phyloP scores from a whole-genome alignment of 306 rosid species.

The Amphicarpaea edgeworthii region DNA sequence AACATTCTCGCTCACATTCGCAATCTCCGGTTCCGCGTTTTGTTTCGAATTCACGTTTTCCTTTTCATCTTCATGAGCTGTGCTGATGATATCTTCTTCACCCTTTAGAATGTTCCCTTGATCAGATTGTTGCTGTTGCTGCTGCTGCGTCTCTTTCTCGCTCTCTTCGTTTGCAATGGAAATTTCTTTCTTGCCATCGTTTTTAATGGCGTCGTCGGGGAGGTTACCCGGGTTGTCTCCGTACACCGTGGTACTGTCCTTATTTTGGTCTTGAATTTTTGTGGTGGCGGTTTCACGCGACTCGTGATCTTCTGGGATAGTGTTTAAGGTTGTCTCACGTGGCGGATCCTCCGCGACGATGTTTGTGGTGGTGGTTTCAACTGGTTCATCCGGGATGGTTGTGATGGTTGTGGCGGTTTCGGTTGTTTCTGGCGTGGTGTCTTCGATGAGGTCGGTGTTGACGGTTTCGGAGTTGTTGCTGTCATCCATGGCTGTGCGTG shows the following conservation, averaged over 20 bases:
- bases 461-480: not conserved
- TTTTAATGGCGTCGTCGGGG: conserved; percentile 64
- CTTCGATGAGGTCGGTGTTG: conserved; percentile 25
- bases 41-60: not conserved
- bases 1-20: not conserved
- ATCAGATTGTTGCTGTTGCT: too few species aligned
- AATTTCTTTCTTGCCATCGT: too few species aligned
- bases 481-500: conserved; percentile 32
- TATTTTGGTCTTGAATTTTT: conserved; percentile 34
- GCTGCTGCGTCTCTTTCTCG: too few species aligned
- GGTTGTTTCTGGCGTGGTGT: not conserved
- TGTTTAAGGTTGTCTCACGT: not conserved
- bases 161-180: too few species aligned
- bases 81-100: not conserved
- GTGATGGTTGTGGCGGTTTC: not conserved
- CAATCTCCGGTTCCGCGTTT: conserved; percentile 30
- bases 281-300: not conserved
- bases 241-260: conserved; percentile 35
- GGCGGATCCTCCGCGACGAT: not conserved
- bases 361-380: not conserved
- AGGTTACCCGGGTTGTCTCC: conserved; percentile 86
- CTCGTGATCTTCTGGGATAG: not conserved
- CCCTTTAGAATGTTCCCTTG: conserved; percentile 35
- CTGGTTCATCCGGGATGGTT: not conserved
- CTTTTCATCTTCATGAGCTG: conserved; percentile 9